phyloP scores from a whole-genome alignment of 2,329 filamentous ascomycete genomes.

The Myrmaecium sp. region DNA sequence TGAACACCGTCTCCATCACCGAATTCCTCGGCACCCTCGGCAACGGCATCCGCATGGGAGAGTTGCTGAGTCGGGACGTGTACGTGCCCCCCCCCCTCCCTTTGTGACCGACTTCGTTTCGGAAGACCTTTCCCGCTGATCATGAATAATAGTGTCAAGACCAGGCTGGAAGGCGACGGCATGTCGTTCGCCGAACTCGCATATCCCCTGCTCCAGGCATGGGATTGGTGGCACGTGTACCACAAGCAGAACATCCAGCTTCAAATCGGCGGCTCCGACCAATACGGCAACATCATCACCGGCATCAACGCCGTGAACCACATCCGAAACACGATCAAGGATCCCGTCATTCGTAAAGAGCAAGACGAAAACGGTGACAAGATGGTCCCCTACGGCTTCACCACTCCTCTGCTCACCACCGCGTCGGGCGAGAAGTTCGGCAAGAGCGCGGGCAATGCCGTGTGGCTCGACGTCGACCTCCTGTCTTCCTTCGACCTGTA shows the following conservation, averaged over 20 bases:
- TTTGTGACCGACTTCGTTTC: too few species aligned
- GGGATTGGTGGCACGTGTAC: conserved; percentile 92
- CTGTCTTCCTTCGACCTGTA: conserved; percentile 78
- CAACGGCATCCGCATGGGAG: conserved; percentile 55
- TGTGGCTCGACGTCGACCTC: conserved; percentile 77
- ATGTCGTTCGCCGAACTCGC: conserved; percentile 90
- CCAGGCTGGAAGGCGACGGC: conserved; percentile 71
- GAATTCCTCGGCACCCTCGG: conserved; percentile 65
- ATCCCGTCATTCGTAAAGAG: conserved; percentile 7
- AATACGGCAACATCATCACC: conserved; percentile 89
- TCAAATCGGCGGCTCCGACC: conserved; percentile 88
- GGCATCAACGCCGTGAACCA: conserved; percentile 74
- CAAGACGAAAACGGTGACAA: conserved; percentile 18
- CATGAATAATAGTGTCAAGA: conserved; percentile 45
- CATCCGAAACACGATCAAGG: conserved; percentile 41
- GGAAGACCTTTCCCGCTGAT: conserved; percentile 7
- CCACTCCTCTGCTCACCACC: conserved; percentile 77
- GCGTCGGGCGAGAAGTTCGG: conserved; percentile 79
- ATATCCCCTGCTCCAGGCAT: conserved; percentile 85
- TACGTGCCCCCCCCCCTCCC: conserved; percentile 30
- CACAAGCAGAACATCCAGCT: conserved; percentile 51
- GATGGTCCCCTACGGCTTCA: conserved; percentile 59
- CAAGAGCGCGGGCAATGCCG: conserved; percentile 82
- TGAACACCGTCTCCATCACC: conserved; percentile 51
- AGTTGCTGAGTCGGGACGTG: conserved; percentile 81